phyloP scores from a whole-genome alignment of 768 basidiomycete species.

The Guyanaporus albipodus region DNA sequence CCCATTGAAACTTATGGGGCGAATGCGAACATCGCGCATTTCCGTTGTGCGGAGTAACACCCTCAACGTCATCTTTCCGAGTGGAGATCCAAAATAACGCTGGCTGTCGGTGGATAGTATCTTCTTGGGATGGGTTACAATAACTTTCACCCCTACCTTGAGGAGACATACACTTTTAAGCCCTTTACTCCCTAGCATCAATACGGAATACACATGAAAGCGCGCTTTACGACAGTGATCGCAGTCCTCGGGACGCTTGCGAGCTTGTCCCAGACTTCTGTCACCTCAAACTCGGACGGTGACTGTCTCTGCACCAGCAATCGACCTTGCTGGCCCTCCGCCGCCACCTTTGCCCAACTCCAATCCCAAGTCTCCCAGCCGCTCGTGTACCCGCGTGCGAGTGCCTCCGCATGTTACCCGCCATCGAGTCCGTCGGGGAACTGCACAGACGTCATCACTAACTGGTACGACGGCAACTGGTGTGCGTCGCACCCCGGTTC shows the following conservation, averaged over 20 bases:
- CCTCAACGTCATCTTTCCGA: no score
- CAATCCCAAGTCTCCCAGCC: constrained; percentile 40
- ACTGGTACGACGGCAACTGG: constrained; percentile 36
- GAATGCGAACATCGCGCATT: no score
- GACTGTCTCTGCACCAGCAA: constrained; percentile 36
- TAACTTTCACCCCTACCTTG: no score
- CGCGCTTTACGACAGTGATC: background rate
- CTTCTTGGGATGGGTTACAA: no score
- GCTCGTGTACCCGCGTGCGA: constrained; percentile 39
- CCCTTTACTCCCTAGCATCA: no score
- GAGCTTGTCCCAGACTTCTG: background rate
- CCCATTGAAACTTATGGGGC: no score
- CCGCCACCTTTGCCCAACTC: constrained; percentile 31
- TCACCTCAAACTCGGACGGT: constrained; percentile 15
- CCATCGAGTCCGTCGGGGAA: constrained; percentile 33
- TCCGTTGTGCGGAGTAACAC: no score
- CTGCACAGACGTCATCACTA: constrained; percentile 32
- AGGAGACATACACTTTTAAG: no score
- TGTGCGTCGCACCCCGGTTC: constrained; percentile 39
- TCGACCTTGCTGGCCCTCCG: constrained; percentile 42
- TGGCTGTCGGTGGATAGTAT: no score
- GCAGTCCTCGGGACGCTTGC: background rate
- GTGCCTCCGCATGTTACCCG: constrained; percentile 42
- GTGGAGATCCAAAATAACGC: no score
- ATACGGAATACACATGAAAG: background rate